Percentiles rank a stretch among this genome's conserved stretches.
Evolutionary conservation across 148 eudicot genomes (phyloP).

Genomic region (Rhododendron kiyosumense): DNA sequence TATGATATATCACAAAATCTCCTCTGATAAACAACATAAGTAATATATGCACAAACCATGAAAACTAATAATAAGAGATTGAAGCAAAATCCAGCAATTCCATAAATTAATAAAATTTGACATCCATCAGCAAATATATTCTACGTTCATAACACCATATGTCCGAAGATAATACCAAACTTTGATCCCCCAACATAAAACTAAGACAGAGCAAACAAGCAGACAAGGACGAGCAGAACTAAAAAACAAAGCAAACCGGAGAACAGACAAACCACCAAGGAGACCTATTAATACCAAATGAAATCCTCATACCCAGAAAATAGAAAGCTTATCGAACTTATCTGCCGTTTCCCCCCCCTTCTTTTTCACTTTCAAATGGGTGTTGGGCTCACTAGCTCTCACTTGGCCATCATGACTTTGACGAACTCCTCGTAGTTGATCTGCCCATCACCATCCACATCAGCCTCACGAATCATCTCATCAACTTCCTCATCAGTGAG

Average conservation of each 20-base stretch:
- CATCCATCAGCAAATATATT: constrained; percentile 8
- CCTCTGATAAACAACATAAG: neutral
- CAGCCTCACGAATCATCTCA: constrained; percentile 45
- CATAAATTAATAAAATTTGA: neutral
- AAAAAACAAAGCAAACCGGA: constrained; percentile 12
- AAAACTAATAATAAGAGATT: neutral
- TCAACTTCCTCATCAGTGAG: constrained; percentile 41
- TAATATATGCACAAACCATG: neutral
- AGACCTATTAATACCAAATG: constrained; percentile 7
- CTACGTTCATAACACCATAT: constrained; percentile 8
- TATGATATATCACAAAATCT: neutral
- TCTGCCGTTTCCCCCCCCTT: constrained; percentile 6
- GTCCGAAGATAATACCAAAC: neutral
- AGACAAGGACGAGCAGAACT: neutral
- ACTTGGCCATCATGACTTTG: constrained; percentile 49
- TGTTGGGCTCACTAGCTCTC: constrained; percentile 11
- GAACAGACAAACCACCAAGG: constrained; percentile 10
- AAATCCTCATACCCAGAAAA: constrained; percentile 7
- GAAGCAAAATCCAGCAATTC: neutral
- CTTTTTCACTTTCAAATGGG: neutral
- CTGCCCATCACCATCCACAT: constrained; percentile 45
- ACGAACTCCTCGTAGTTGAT: constrained; percentile 46
- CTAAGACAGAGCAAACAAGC: constrained; percentile 14
- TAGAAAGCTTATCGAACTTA: constrained; percentile 15
- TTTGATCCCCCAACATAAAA: constrained; percentile 14